A percentile compares a stretch with the other conserved stretches of the same genome.
Conservation (phyloP, 2,329 filamentous ascomycete genomes). For the Elsinoe australis region DNA sequence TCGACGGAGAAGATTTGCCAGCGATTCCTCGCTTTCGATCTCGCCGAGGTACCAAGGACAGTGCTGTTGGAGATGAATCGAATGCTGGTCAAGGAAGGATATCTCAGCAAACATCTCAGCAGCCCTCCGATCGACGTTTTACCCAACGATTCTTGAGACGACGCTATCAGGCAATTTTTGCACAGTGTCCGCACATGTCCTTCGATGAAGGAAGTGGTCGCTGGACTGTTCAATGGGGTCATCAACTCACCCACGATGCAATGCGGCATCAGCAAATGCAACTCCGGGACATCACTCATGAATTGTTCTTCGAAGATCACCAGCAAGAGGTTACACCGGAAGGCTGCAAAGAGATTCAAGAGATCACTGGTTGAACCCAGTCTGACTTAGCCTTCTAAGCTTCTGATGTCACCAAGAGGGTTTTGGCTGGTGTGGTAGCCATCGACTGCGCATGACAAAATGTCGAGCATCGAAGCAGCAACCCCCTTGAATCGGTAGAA, state of each 20-base stretch:
- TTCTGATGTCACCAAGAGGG: too few relatives aligned
- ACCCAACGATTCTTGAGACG: constrained; percentile 40
- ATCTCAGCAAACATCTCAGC: constrained; percentile 27
- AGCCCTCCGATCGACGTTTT: too few relatives aligned
- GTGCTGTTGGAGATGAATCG: not conserved
- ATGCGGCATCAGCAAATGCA: too few relatives aligned
- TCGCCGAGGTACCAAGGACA: not conserved
- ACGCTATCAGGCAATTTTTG: constrained; percentile 38
- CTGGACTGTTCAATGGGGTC: constrained; percentile 33
- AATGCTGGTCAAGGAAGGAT: too few relatives aligned
- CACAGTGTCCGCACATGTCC: constrained; percentile 36
- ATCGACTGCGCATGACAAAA: too few relatives aligned
- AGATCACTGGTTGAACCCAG: too few relatives aligned
- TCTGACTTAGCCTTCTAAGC: too few relatives aligned
- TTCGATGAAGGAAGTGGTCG: constrained; percentile 28
- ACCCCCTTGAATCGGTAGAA: too few relatives aligned
- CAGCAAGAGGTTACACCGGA: too few relatives aligned
- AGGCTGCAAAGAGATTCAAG: too few relatives aligned
- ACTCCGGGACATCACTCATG: not conserved
- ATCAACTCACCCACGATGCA: not conserved
- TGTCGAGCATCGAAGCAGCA: too few relatives aligned
- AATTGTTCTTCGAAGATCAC: not conserved
- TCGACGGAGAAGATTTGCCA: constrained; percentile 24
- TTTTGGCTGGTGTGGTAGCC: too few relatives aligned
- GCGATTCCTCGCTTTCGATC: not conserved